Base-by-base conservation (phyloP, 1,139 yeast genomes). In the Lodderomyces jiufengensis region DNA sequence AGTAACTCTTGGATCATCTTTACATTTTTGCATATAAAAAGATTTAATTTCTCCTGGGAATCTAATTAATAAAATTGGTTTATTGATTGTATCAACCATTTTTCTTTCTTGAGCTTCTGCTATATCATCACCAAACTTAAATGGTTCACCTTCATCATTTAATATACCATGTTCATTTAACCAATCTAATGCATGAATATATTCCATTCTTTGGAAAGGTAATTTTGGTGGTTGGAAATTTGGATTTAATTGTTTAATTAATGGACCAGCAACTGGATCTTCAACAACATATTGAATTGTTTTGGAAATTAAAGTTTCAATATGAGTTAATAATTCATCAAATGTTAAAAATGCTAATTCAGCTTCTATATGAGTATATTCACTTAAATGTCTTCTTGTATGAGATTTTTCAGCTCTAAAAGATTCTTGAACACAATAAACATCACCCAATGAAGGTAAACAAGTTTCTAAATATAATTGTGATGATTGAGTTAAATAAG, bases 71-170 rank as follows among this genome's bases (percentile, higher is more conserved):
- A 92, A 74, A 49, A 92, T 90, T 47, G 99, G 99, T 47, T 76
- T 83, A 55, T 90, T 90, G 57, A 94, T 84, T 42, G 84, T 77
- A 61, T 92, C 99, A 27, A 96, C 88, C 98, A 92, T 92, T 66
- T 83, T 86, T 62, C 99, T 85, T 74, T 92, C 99, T 41, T 97
- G 97, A 38, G 98, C 98, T 70, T 92, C 99, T 43, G 98, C 97
- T 46, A 92, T 94, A 61, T 92, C 99, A 59, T 94, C 99, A 61
- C 99, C 99, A 52, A 94, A 94, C 64, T 82, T 78, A 80, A 90
- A 92, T 51, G 70, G 68, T 61, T 87, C 84, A 45, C 94, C 97
- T 11, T 92, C 97, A 70, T 92, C 97, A 75, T 90, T 92, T 54
- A 81, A 81, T 54, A 94, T 79, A 40, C 83, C 90, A 63, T 92